Evolutionary conservation across 768 basidiomycete genomes (phyloP).

Genomic region (Termitomyces sp.): DNA sequence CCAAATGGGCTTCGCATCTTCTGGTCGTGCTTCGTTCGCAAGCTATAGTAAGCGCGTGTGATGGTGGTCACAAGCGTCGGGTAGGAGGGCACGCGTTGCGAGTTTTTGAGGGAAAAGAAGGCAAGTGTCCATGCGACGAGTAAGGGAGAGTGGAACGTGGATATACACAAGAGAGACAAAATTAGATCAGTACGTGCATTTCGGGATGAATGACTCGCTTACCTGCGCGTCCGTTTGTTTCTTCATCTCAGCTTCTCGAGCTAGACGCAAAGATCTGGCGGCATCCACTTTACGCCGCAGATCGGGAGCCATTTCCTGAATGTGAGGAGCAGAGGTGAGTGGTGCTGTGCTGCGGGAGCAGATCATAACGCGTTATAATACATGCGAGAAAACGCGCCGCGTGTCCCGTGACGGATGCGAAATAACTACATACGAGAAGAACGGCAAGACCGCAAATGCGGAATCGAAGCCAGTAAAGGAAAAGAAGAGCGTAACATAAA

Average conservation of each 20-base stretch:
- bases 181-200: slow-evolving; percentile 4
- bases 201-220: slow-evolving; percentile 14
- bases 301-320: slow-evolving; percentile 62
- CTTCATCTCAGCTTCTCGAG: slow-evolving; percentile 51
- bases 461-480: slow-evolving; percentile 8
- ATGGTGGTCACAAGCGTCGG: not conserved
- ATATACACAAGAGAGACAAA: not conserved
- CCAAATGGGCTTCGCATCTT: slow-evolving; percentile 41
- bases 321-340: slow-evolving; percentile 8
- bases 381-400: slow-evolving; percentile 4
- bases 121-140: not conserved
- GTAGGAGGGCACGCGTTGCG: slow-evolving; percentile 2
- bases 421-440: slow-evolving; percentile 4
- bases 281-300: slow-evolving; percentile 62
- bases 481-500: not conserved
- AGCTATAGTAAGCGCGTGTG: slow-evolving; percentile 15
- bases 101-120: slow-evolving; percentile 4
- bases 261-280: slow-evolving; percentile 46
- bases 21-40: slow-evolving; percentile 27
- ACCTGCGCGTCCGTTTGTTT: slow-evolving; percentile 53
- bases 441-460: slow-evolving; percentile 6
- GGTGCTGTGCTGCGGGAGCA: not conserved
- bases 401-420: slow-evolving; percentile 13
- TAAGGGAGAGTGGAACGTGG: not conserved
- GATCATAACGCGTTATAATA: slow-evolving; percentile 1